phyloP scores from a whole-genome alignment of 139 green algal species.

The Nannochloris sp. region DNA sequence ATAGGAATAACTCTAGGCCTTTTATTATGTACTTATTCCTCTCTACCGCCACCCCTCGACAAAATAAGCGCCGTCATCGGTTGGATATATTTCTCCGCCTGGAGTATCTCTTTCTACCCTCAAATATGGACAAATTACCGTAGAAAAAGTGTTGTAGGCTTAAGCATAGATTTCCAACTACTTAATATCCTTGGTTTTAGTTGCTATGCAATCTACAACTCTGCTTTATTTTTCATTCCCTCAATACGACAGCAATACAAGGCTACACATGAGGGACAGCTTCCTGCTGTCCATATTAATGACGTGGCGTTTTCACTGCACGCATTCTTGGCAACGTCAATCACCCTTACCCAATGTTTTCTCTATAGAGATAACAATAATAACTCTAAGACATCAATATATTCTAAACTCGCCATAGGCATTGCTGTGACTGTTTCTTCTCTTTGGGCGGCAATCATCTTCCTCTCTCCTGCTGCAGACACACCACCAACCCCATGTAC shows the following conservation, averaged over 20 bases:
- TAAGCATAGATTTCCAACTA: conserved; percentile 52
- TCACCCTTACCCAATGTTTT: conserved; percentile 25
- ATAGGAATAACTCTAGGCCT: not conserved
- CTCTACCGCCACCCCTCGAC: not conserved
- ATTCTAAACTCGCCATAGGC: not conserved
- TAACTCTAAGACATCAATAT: too few relatives aligned
- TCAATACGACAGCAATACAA: conserved; percentile 38
- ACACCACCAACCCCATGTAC: too few relatives aligned
- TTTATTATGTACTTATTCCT: conserved; percentile 7
- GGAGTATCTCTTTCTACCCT: conserved; percentile 56
- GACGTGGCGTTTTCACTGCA: conserved; percentile 58
- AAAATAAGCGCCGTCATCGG: conserved; percentile 18
- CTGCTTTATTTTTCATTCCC: conserved; percentile 36
- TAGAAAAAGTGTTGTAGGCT: conserved; percentile 39
- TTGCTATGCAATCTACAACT: conserved; percentile 56
- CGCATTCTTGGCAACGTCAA: conserved; percentile 21
- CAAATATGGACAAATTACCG: conserved; percentile 45
- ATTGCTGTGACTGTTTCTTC: not conserved
- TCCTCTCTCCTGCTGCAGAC: not conserved
- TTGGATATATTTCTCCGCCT: conserved; percentile 44
- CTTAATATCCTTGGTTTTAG: conserved; percentile 52
- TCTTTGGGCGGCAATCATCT: not conserved
- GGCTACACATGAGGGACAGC: conserved; percentile 23
- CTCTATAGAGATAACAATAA: conserved; percentile 33
- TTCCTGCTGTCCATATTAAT: conserved; percentile 43